phyloP scores from a whole-genome alignment of 1,139 yeast genomes.

The Arxiozyma heterogenica region DNA sequence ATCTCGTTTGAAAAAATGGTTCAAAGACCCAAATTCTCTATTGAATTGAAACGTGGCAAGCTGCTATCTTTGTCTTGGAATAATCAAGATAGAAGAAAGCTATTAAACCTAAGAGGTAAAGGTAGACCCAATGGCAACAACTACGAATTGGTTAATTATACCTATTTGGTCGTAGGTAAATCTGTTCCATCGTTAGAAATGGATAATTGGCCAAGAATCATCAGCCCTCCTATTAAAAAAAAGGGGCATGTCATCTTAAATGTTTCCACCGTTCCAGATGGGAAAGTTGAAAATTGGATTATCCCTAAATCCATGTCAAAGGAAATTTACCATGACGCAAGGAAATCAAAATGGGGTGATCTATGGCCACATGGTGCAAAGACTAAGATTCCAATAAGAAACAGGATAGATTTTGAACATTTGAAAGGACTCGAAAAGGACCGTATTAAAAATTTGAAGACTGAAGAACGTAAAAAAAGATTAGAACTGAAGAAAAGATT shows the following conservation, averaged over 20 bases:
- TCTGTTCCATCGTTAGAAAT: constrained; percentile 10
- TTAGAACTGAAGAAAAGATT: constrained; percentile 4
- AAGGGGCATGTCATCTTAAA: constrained; percentile 78
- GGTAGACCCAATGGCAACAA: constrained; percentile 73
- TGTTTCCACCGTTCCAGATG: constrained; percentile 64
- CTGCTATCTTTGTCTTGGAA: constrained; percentile 69
- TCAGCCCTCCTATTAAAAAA: constrained; percentile 63
- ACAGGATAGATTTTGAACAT: constrained; percentile 25
- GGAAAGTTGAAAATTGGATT: constrained; percentile 77
- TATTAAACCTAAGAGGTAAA: constrained; percentile 39
- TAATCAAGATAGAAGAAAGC: constrained; percentile 40
- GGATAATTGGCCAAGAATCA: constrained; percentile 62
- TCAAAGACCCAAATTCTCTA: constrained; percentile 64
- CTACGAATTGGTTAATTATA: constrained; percentile 63
- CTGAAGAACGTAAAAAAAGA: constrained; percentile 14
- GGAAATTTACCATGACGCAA: constrained; percentile 78
- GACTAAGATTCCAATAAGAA: constrained; percentile 36
- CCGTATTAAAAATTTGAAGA: constrained; percentile 21
- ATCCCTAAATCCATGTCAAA: constrained; percentile 72
- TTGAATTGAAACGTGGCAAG: constrained; percentile 78
- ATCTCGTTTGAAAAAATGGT: constrained; percentile 71
- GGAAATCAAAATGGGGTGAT: constrained; percentile 80
- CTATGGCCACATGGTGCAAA: constrained; percentile 80
- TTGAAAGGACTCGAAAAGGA: constrained; percentile 27
- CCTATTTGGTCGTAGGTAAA: constrained; percentile 54